A percentile compares a stretch with the other conserved stretches of the same genome.
phyloP scores from a whole-genome alignment of 2,329 filamentous ascomycete genomes.

The Penicillium expansum region DNA sequence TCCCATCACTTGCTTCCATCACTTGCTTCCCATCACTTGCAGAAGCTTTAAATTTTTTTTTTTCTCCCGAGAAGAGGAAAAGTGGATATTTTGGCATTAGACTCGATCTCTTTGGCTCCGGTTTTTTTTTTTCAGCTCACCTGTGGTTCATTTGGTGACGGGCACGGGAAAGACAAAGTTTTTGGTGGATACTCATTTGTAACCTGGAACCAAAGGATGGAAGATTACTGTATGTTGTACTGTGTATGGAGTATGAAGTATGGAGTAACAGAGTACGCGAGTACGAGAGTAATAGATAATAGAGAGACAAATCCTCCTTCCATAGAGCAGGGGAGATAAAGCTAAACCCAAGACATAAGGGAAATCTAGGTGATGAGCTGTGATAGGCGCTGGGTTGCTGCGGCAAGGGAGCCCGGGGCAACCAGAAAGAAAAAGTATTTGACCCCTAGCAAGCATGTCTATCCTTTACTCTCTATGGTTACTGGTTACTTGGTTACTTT shows the following conservation, averaged over 20 bases:
- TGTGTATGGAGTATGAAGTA: no score
- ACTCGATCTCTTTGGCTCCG: slow-evolving; percentile 34
- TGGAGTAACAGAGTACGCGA: no score
- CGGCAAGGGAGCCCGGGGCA: slow-evolving; percentile 43
- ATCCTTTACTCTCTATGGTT: slow-evolving; percentile 7
- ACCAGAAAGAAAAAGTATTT: slow-evolving; percentile 23
- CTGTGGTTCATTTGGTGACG: slow-evolving; percentile 8
- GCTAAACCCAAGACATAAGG: slow-evolving; percentile 1
- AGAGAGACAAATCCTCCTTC: slow-evolving; percentile 12
- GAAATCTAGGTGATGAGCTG: slow-evolving; percentile 2
- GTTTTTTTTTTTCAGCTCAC: slow-evolving; percentile 22
- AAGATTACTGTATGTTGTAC: no score
- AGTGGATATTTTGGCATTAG: slow-evolving; percentile 30
- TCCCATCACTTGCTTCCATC: slow-evolving; percentile 9
- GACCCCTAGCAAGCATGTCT: slow-evolving; percentile 11
- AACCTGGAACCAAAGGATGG: no score
- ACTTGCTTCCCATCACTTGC: slow-evolving; percentile 23
- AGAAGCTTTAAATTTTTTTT: slow-evolving; percentile 33
- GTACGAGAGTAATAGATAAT: no score
- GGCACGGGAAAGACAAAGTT: slow-evolving; percentile 19
- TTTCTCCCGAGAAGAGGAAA: slow-evolving; percentile 32
- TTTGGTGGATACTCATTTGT: slow-evolving; percentile 20
- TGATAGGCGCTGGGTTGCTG: slow-evolving; percentile 38
- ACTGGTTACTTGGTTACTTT: no score
- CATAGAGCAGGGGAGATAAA: neutral